Evolutionary conservation across 2,329 filamentous ascomycete species (phyloP).

Genomic region (Zasmidium cellare): DNA sequence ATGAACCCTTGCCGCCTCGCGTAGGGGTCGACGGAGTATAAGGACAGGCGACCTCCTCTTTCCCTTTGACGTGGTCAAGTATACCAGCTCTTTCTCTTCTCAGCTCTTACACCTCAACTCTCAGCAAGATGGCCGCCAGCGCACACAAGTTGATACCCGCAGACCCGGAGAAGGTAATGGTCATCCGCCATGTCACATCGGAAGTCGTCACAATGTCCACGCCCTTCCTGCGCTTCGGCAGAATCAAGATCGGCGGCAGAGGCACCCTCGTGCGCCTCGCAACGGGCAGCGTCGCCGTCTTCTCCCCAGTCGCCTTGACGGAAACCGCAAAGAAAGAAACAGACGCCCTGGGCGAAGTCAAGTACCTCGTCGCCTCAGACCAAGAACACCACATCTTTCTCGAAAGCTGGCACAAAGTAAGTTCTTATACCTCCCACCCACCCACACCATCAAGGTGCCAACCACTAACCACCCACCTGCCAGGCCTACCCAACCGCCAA

Average conservation of each 20-base stretch:
- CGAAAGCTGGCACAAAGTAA: conserved; percentile 69
- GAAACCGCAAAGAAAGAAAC: conserved; percentile 67
- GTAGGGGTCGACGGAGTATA: too few relatives aligned
- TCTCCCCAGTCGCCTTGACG: conserved; percentile 87
- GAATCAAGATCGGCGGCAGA: conserved; percentile 79
- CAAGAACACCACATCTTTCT: conserved; percentile 95
- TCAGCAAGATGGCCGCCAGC: conserved; percentile 31
- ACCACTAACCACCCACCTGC: neutral
- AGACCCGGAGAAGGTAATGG: conserved; percentile 83
- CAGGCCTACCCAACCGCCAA: conserved; percentile 72
- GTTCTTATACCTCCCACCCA: neutral
- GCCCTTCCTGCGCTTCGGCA: conserved; percentile 80
- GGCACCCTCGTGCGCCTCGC: conserved; percentile 82
- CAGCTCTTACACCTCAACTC: neutral
- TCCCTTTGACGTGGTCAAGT: neutral
- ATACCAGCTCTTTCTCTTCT: neutral
- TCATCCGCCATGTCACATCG: conserved; percentile 81
- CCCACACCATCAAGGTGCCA: conserved; percentile 14
- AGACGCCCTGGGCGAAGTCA: conserved; percentile 63
- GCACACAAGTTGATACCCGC: conserved; percentile 42
- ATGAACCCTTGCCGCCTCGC: too few relatives aligned
- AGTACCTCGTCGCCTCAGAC: conserved; percentile 85
- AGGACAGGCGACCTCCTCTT: too few relatives aligned
- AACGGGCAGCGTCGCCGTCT: conserved; percentile 78
- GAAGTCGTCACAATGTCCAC: conserved; percentile 76